These are phyloP conservation scores for Rhododendron mucronatum DNA, from an alignment of 148 eudicot genomes.

Conservation along the genomic window DNA sequence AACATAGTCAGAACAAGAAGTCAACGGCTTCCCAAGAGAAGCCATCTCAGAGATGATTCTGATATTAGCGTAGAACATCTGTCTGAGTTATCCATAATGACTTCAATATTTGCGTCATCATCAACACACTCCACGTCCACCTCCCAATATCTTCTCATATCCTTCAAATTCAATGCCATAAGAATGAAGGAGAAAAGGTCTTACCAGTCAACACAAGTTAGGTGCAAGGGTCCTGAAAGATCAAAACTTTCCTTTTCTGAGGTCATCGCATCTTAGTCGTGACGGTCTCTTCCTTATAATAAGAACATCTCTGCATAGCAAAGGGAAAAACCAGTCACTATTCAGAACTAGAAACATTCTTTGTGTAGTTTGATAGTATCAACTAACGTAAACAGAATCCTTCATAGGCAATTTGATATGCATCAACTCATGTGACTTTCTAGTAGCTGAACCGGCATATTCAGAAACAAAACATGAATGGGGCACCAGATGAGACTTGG, in stretches of 20 bases:
- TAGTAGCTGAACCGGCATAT: background rate
- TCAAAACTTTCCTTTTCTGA: slow-evolving; percentile 62
- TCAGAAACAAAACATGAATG: background rate
- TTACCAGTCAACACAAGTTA: slow-evolving; percentile 76
- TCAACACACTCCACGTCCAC: background rate
- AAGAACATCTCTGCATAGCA: slow-evolving; percentile 4
- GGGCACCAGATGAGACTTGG: background rate
- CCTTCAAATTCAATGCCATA: background rate
- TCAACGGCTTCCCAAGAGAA: background rate
- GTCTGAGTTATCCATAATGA: background rate
- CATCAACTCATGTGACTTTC: background rate
- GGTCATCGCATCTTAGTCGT: slow-evolving; percentile 8
- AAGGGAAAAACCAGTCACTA: background rate
- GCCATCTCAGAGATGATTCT: background rate
- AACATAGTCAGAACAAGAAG: background rate
- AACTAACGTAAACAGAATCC: background rate
- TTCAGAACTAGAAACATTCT: background rate
- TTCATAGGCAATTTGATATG: background rate
- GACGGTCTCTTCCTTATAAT: background rate
- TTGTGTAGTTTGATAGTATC: background rate
- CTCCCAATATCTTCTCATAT: background rate
- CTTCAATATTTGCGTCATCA: background rate
- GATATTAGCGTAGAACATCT: background rate
- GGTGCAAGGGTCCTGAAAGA: slow-evolving; percentile 61
- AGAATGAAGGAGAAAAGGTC: slow-evolving; percentile 11